Conservation (phyloP, 805 yeast species). For the Jamesozyma gamospora region DNA sequence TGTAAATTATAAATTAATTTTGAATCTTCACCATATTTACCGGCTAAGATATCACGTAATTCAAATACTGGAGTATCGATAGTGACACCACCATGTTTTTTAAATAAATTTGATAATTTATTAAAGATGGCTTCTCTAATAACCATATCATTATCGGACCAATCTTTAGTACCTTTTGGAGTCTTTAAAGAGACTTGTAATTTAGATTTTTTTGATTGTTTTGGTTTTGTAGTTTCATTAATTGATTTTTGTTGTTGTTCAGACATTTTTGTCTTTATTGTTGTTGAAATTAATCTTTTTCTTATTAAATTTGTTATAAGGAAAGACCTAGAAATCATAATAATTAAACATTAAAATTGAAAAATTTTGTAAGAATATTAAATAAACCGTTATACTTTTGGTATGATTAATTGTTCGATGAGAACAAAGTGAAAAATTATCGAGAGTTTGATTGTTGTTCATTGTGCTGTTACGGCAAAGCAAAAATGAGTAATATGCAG, state of each 20-base stretch:
- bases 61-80: slow-evolving; percentile 98
- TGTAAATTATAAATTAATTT: slow-evolving; percentile 90
- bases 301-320: not conserved
- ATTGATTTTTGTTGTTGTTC: slow-evolving; percentile 7
- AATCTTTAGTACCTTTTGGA: slow-evolving; percentile 96
- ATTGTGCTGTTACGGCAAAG: too few species aligned
- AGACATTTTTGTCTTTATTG: slow-evolving; percentile 8
- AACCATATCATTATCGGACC: slow-evolving; percentile 98
- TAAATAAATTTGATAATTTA: slow-evolving; percentile 63
- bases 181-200: slow-evolving; percentile 73
- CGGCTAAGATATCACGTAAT: slow-evolving; percentile 86
- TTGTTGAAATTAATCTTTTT: not conserved
- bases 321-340: slow-evolving; percentile 4
- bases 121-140: slow-evolving; percentile 80
- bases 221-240: slow-evolving; percentile 3
- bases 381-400: too few species aligned
- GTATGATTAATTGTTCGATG: too few species aligned
- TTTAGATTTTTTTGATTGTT: slow-evolving; percentile 35
- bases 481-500: too few species aligned
- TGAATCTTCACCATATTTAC: slow-evolving; percentile 98
- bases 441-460: too few species aligned
- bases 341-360: not conserved
- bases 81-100: slow-evolving; percentile 96
- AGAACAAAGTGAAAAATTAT: too few species aligned
- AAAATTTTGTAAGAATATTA: too few species aligned